Base-by-base conservation (phyloP, 345 rosid genomes). In the Rhizophora apiculata region DNA sequence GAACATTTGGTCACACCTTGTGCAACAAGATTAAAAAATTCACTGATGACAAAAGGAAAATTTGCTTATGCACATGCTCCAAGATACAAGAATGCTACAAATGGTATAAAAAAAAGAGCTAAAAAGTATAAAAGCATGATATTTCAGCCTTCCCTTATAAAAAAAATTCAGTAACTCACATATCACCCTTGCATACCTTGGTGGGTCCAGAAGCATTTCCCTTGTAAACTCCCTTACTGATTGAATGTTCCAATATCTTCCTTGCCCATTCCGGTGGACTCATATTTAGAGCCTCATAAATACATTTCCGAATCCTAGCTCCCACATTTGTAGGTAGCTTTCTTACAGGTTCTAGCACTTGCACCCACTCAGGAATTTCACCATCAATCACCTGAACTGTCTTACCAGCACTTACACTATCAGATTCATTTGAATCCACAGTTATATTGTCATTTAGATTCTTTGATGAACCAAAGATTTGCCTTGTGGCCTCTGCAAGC, bases 201-300 rank as follows among this genome's bases (percentile, higher is more conserved):
- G 81, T 81, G 11, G 84, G 84, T 60, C 84, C 84, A 16, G 81
- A 77, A 71, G 84, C 84, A 77, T 81, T 81, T 70, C 84, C 81
- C 62, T 81, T 81, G 76, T 81, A 81, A 31, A 81, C 79, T 64
- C 63, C 74, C 64, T 71, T 81, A 58, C 84, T 77, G 22, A 81
- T 81, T 1, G 84, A 77, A 64, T 77, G 72, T 58, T 81, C 62
- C 59, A 81, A 74, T 54, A 63, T 68, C 61, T 61, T 71, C 69
- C 20, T 65, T 30, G 81, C 84, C 84, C 84, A 77, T 31, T 77
- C 81, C 5, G 84, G 84, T 29, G 84, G 84, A 71, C 64, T 60
- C 61, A 22, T 72, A 5, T 39, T 76, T 29, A 80, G 65, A 26
- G 84, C 84, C 24, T 77, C 78, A 68, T 77, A 64, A 18, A 81